phyloP scores from a whole-genome alignment of 2,329 filamentous ascomycete genomes.

The Stachybotrys elegans region DNA sequence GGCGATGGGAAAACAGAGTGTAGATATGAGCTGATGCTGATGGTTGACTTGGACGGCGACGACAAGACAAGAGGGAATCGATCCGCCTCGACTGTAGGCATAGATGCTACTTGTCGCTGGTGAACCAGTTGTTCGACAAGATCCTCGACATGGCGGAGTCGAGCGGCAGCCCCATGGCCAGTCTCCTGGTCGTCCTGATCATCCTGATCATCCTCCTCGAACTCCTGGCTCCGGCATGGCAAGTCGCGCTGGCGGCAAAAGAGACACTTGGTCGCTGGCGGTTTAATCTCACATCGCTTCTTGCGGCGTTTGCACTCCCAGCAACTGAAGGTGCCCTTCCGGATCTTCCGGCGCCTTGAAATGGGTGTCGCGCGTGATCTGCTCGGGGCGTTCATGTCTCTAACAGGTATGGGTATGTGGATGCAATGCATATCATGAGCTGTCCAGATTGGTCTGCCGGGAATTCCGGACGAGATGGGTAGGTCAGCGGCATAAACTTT shows the following conservation, averaged over 20 bases:
- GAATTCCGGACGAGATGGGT: no score
- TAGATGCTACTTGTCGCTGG: no score
- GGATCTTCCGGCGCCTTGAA: neutral
- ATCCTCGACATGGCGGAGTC: neutral
- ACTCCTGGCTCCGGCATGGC: neutral
- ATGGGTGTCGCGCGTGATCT: no score
- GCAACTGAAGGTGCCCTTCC: neutral
- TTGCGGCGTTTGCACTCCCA: neutral
- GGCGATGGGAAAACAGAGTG: neutral
- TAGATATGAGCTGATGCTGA: neutral
- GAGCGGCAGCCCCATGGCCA: neutral
- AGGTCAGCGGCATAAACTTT: no score
- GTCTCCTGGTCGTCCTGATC: neutral
- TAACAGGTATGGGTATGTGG: no score
- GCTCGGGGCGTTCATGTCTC: no score
- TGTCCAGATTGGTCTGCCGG: no score
- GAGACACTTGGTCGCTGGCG: neutral
- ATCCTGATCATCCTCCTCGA: neutral
- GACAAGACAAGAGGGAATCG: neutral
- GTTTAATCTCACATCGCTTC: neutral
- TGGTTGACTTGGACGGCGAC: neutral
- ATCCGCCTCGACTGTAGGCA: no score
- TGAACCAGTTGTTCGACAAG: neutral
- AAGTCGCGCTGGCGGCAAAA: neutral
- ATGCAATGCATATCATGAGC: no score